These are phyloP conservation scores for Suillus ampliporus DNA, from an alignment of 768 basidiomycete genomes.

Conservation along the genomic window DNA sequence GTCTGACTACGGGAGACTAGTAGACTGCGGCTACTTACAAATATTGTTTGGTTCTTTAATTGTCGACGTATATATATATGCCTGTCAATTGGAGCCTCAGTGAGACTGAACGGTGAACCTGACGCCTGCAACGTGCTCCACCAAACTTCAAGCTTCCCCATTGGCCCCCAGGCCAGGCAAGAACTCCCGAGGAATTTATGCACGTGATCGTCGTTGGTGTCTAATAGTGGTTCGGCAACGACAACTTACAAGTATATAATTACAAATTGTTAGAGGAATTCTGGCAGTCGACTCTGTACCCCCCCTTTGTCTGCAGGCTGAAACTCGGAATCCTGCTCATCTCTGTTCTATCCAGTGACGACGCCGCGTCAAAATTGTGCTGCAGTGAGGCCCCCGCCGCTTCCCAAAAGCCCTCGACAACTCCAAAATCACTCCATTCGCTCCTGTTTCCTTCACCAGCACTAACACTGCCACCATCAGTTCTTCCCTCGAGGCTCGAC, in stretches of 20 bases:
- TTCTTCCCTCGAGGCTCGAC: constrained; percentile 33
- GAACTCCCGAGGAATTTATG: constrained; percentile 45
- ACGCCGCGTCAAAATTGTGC: constrained; percentile 28
- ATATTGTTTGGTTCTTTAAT: too few relatives aligned
- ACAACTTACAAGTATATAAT: too few relatives aligned
- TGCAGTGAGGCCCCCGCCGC: constrained; percentile 37
- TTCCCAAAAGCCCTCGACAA: constrained; percentile 41
- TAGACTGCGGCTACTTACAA: too few relatives aligned
- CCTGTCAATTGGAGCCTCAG: too few relatives aligned
- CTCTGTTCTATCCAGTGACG: constrained; percentile 25
- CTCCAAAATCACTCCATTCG: constrained; percentile 35
- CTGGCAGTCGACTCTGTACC: constrained; percentile 61
- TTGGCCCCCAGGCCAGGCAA: constrained; percentile 41
- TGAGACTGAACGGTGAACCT: too few relatives aligned
- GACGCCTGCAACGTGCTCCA: too few relatives aligned
- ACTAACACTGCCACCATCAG: constrained; percentile 29
- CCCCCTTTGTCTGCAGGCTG: too few relatives aligned
- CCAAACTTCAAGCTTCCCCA: too few relatives aligned
- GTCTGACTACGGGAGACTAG: too few relatives aligned
- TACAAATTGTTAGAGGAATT: constrained; percentile 64
- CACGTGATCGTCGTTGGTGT: constrained; percentile 49
- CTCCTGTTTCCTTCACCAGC: constrained; percentile 32
- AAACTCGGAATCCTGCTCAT: constrained; percentile 9
- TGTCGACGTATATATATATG: too few relatives aligned
- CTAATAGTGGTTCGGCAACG: too few relatives aligned